Evolutionary conservation across 305 asterid species (phyloP).

Genomic region (Solanum hybrid): DNA sequence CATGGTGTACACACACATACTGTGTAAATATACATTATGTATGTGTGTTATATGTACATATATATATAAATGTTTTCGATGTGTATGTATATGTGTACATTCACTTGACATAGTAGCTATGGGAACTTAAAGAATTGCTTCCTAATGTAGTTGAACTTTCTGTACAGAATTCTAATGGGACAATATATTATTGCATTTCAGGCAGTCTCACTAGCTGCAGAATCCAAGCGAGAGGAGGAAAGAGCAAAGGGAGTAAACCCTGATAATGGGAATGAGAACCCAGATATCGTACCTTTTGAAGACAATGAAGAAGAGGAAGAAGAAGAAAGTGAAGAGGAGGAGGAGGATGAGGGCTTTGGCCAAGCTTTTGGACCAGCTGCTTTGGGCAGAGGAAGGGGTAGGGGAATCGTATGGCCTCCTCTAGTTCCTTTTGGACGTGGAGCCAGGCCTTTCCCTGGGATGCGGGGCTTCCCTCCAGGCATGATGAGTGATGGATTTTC

Average conservation of each 20-base stretch:
- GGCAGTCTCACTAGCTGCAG: constrained; percentile 79
- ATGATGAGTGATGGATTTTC: constrained; percentile 56
- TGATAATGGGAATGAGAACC: constrained; percentile 61
- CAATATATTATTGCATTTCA: constrained; percentile 10
- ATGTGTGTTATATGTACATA: background rate
- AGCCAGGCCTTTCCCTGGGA: constrained; percentile 47
- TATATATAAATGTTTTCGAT: background rate
- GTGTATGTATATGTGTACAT: background rate
- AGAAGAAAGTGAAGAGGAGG: constrained; percentile 21
- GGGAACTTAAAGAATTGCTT: background rate
- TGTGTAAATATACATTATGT: background rate
- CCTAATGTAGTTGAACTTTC: background rate
- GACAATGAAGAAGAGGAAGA: constrained; percentile 90
- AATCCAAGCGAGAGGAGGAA: constrained; percentile 85
- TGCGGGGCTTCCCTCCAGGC: constrained; percentile 67
- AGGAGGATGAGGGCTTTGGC: constrained; percentile 40
- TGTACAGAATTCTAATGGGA: background rate
- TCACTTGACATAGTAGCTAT: background rate
- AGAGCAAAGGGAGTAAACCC: constrained; percentile 71
- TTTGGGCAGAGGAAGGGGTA: constrained; percentile 80
- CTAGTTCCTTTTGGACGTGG: constrained; percentile 69
- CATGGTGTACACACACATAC: background rate
- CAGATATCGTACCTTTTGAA: constrained; percentile 82
- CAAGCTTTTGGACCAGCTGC: constrained; percentile 37
- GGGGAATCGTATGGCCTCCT: constrained; percentile 89